Percentiles rank a stretch among this genome's conserved stretches.
Evolutionary conservation across 257 asterid genomes (phyloP).

Genomic region (Scutellaria galericulata): DNA sequence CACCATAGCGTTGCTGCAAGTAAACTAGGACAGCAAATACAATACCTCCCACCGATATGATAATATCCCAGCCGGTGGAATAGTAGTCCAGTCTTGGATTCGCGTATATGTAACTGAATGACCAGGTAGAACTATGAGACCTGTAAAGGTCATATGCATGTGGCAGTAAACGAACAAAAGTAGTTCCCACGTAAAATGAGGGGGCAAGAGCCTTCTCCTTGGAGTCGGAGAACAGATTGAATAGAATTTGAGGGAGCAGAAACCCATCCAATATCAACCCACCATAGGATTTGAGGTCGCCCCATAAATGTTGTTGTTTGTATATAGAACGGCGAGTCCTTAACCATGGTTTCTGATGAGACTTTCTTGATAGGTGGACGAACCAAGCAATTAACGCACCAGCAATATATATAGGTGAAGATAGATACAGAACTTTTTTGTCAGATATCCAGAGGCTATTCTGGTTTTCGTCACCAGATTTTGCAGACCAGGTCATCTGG

Average conservation of each 20-base stretch:
- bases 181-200: constrained; percentile 65
- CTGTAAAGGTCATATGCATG: constrained; percentile 82
- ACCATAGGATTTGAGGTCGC: constrained; percentile 67
- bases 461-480: constrained; percentile 51
- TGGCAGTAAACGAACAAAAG: constrained; percentile 75
- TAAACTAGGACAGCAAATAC: constrained; percentile 52
- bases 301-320: constrained; percentile 57
- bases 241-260: constrained; percentile 80
- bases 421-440: constrained; percentile 68
- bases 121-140: constrained; percentile 57
- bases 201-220: constrained; percentile 69
- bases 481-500: constrained; percentile 80
- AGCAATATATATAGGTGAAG: constrained; percentile 65
- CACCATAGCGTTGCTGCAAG: constrained; percentile 88
- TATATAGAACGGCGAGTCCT: constrained; percentile 19
- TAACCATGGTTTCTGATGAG: constrained; percentile 39
- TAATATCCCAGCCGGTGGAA: constrained; percentile 83
- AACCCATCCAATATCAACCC: constrained; percentile 80
- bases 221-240: constrained; percentile 60
- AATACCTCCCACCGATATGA: constrained; percentile 62
- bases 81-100: constrained; percentile 80
- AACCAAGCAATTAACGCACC: constrained; percentile 80
- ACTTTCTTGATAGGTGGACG: constrained; percentile 51
- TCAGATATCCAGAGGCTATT: constrained; percentile 62
- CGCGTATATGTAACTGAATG: constrained; percentile 62